phyloP scores from a whole-genome alignment of 345 rosid genomes.

The Ceriops decandra region DNA sequence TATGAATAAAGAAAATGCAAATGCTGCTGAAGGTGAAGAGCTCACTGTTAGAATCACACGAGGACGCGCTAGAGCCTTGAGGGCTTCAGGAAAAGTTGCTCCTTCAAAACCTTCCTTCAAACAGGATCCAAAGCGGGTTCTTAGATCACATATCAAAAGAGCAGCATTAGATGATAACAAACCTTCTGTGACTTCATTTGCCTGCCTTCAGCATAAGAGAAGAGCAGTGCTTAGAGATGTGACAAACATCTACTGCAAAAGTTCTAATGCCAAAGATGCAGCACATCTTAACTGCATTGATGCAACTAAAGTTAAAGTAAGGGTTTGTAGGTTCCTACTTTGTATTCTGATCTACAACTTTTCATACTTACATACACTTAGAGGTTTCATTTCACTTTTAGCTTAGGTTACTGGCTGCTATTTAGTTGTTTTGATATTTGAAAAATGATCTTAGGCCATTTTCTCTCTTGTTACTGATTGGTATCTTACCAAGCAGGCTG shows the following conservation, averaged over 20 bases:
- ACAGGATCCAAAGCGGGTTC: constrained; percentile 54
- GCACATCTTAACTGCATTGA: neutral
- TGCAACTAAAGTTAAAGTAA: constrained; percentile 43
- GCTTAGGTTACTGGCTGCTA: neutral
- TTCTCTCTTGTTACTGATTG: constrained; percentile 22
- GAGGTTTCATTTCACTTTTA: constrained; percentile 1
- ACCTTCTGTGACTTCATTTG: constrained; percentile 28
- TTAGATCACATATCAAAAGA: constrained; percentile 38
- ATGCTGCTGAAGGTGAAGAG: constrained; percentile 36
- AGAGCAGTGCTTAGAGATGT: constrained; percentile 82
- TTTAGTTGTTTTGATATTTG: constrained; percentile 10
- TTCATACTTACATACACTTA: neutral
- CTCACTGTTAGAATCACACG: constrained; percentile 54
- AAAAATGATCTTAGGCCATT: constrained; percentile 4
- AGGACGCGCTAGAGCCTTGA: constrained; percentile 64
- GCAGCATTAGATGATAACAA: constrained; percentile 46
- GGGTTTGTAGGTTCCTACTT: constrained; percentile 9
- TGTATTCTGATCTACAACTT: constrained; percentile 10
- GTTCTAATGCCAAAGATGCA: constrained; percentile 31
- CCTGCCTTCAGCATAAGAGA: constrained; percentile 55
- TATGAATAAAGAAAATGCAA: constrained; percentile 58
- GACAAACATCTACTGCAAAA: constrained; percentile 40
- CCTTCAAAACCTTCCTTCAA: constrained; percentile 57
- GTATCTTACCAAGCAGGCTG: constrained; percentile 44
- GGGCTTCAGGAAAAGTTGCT: constrained; percentile 37